phyloP scores from a whole-genome alignment of 495 filamentous ascomycete species.

The Parathielavia hyrcaniae region DNA sequence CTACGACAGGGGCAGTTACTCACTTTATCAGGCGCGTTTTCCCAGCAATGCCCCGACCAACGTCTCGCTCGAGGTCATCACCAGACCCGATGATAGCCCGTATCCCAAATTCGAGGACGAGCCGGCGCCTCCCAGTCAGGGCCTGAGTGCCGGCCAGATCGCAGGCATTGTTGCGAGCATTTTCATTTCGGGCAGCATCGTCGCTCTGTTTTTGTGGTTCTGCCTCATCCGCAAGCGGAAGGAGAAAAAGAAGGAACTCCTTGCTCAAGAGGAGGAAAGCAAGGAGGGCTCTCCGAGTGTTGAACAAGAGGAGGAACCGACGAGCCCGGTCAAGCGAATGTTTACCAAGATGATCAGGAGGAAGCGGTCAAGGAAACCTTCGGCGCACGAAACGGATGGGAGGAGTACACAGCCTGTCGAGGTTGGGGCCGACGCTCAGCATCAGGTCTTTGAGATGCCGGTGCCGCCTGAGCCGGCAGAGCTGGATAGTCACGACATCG shows the following conservation, averaged over 20 bases:
- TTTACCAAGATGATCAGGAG: conserved; percentile 31
- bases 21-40: conserved; percentile 52
- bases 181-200: conserved; percentile 40
- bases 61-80: conserved; percentile 46
- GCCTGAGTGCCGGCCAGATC: conserved; percentile 43
- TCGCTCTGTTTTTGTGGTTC: conserved; percentile 33
- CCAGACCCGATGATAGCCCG: conserved; percentile 40
- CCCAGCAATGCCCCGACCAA: conserved; percentile 40
- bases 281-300: conserved; percentile 23
- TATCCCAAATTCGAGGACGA: conserved; percentile 33
- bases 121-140: conserved; percentile 12
- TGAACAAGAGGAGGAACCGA: conserved; percentile 24
- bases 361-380: conserved; percentile 26
- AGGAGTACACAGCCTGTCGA: conserved; percentile 33
- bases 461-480: conserved; percentile 44
- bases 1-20: conserved; percentile 58
- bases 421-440: conserved; percentile 42
- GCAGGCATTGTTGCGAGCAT: conserved; percentile 41
- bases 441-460: conserved; percentile 47
- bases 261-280: conserved; percentile 22
- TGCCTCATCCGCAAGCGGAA: conserved; percentile 31
- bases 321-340: conserved; percentile 32
- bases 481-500: conserved; percentile 40
- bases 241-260: conserved; percentile 11
- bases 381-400: conserved; percentile 18